Base-by-base conservation (phyloP, 2,329 filamentous ascomycete species). In the Ophiocordyceps robertsii region DNA sequence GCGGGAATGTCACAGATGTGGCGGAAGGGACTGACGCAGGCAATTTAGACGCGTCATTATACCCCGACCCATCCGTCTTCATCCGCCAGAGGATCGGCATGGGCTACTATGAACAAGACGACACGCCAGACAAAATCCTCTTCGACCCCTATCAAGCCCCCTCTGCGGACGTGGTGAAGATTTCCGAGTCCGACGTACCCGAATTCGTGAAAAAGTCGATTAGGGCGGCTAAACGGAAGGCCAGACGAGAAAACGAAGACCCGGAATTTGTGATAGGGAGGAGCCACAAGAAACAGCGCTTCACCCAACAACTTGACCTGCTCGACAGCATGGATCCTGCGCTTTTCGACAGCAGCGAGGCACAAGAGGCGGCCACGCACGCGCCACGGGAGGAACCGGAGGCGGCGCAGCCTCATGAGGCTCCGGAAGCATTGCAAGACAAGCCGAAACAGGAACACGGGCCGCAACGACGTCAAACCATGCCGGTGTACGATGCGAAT, bases 31-130 rank as follows among this genome's bases (percentile, higher is more conserved):
- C 47, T 46, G 60, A 60, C 29, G 48, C 52, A 13, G 51, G 57
- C 27, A 51, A 54, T 19, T 50, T 48, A 8, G 57, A 63, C 40
- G 49, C 51, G 9, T 59, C 63, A 2, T 50, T 59, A 3, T 73
- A 73, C 47, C 70, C 72, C 0, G 72, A 76, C 44, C 69, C 70
- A 7, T 61, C 67, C n/a, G 51, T 63, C 31, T 55, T 68, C 32
- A 61, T 58, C 35, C 62, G 61, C n/a, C 68, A 70, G 40, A 63
- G 70, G 29, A 71, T 77, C 47, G 75, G 75, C 14, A 71, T 75
- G 64, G 74, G 73, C 10, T 78, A 77, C 55, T 79, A 77, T 52
- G 68, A 77, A 44, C 73, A 75, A 49, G 72, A 75, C 45, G 70
- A 75, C 48, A 67, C 66, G 19, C 66, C 69, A 2, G 72, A 77